Evolutionary conservation across 495 filamentous ascomycete genomes (phyloP), one percentile per base, ranked within the genome.

Genomic region (Hypoxylon lenormandii): DNA sequence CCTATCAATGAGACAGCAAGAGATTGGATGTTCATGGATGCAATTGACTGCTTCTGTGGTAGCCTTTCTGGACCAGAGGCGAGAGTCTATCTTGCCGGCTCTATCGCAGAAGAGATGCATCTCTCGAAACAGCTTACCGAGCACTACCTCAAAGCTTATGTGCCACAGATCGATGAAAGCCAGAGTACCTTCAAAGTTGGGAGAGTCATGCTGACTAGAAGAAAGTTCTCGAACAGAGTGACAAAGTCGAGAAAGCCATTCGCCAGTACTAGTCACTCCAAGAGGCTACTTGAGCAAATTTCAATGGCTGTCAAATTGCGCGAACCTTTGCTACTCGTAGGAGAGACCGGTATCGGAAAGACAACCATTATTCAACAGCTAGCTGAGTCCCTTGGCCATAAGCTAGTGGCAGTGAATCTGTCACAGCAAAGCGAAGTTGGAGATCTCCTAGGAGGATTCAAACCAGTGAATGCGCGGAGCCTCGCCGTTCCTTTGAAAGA

Each of bases 281-380:
- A 86, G 51, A 80, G 89, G 55, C 76, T 92, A 8, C 80, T 98
- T 64, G 95, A 99, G 73, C 91, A 94, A 75, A 89, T 97, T 60
- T 89, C 90, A 4, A 88, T 90, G 26, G 89, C 93, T 1, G 85
- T 97, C 12, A 87, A 90, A 59, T 88, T 93, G 76, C 85, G 87
- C 3, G 96, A 99, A 73, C 95, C 96, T 1, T 86, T 96, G 7
- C 79, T 99, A 23, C 87, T 99, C 51, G 95, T 99, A 37, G 96
- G 96, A 65, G 96, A 99, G 80, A 99, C 96, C 2, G 96, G 96
- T 79, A 97, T 95, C 50, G 96, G 96, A 72, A 99, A 99, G 79
- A 99, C 96, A 1, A 94, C 94, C 1, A 89, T 94, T 11, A 88
- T 99, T 45, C 96, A 99, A 74, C 93, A 97, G 69, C 81, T 99